Percentiles rank a stretch among this genome's conserved stretches.
These are phyloP conservation scores for Alternaria sp. DNA, from an alignment of 2,329 filamentous ascomycete genomes.

Conservation along the genomic window DNA sequence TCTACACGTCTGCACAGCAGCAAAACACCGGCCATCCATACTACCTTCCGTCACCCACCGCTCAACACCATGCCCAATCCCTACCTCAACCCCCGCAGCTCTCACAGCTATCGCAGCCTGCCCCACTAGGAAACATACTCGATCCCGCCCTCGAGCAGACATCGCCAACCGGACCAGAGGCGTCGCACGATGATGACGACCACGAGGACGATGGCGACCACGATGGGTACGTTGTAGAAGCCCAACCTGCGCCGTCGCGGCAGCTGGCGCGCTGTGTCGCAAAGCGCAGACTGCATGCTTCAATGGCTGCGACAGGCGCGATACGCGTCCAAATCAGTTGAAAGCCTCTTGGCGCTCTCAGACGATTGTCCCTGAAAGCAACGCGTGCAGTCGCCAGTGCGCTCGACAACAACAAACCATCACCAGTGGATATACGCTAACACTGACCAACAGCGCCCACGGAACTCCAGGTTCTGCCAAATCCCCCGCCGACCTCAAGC, in stretches of 20 bases:
- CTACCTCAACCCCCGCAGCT: slow-evolving; percentile 14
- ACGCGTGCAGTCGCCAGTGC: background rate
- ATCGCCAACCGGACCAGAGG: slow-evolving; percentile 25
- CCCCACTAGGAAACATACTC: slow-evolving; percentile 29
- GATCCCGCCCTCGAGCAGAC: slow-evolving; percentile 47
- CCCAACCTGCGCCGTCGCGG: background rate
- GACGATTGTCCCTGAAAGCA: background rate
- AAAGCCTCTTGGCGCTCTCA: background rate
- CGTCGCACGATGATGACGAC: slow-evolving; percentile 26
- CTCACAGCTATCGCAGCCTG: slow-evolving; percentile 23
- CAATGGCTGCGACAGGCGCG: background rate
- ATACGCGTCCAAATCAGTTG: background rate
- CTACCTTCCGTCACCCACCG: slow-evolving; percentile 39
- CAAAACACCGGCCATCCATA: slow-evolving; percentile 39
- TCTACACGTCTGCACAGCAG: slow-evolving; percentile 38
- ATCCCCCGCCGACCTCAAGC: slow-evolving; percentile 53
- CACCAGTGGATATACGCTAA: background rate
- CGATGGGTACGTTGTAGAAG: slow-evolving; percentile 33
- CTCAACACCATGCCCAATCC: slow-evolving; percentile 29
- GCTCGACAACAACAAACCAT: background rate
- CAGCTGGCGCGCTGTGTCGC: background rate
- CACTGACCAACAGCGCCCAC: slow-evolving; percentile 27
- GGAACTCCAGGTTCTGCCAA: slow-evolving; percentile 43
- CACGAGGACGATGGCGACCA: slow-evolving; percentile 41
- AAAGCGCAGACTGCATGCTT: background rate